Base-by-base conservation (phyloP, 1,284 basidiomycete species). In the Tausonia pullulans region DNA sequence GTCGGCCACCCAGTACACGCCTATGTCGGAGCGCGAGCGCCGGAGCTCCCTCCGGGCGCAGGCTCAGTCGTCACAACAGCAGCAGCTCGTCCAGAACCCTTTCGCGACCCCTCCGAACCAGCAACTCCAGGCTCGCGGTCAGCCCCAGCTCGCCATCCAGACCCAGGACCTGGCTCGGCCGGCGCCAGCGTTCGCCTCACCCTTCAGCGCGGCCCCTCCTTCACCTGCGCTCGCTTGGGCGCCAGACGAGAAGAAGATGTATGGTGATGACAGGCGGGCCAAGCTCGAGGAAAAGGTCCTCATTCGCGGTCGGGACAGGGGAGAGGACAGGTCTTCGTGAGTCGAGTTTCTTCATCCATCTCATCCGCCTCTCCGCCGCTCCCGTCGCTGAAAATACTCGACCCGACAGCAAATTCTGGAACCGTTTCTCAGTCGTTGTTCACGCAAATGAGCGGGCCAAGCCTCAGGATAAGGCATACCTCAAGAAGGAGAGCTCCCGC, bases 391-490 rank as follows among this genome's bases (percentile, higher is more conserved):
- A 27, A 27, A 27, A 27, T 27, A 27, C 27, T 27, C 27, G 27
- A 27, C 27, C 27, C 27, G 27, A 27, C 13, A 56, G 40, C 8
- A 57, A 56, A 44, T 62, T 62, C 45, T 62, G 53, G 54, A 62
- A 62, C 27, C 55, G 61, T 39, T 62, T 62, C 51, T 61, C 60
- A 43, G 60, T 61, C n/a, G 57, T 58, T 39, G 57, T 46, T 16
- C 57, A 58, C 44, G 44, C 40, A 9, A 44, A 13, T 9, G 44
- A 58, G 14, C 46, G 40, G 16, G 45, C n/a, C n/a, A 16, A 27
- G 16, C 43, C 57, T 5, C n/a, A 16, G 41, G 57, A 58, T 46
- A 46, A 44, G 45, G 57, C 57, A 44, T 58, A 46, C 45, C 57
- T 58, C 44, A 58, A 58, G 45, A 58, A 58, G 44, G 57, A 58